Conservation (phyloP, 129 eudicot genomes). For the Rutidosis leptorrhynchoides region DNA sequence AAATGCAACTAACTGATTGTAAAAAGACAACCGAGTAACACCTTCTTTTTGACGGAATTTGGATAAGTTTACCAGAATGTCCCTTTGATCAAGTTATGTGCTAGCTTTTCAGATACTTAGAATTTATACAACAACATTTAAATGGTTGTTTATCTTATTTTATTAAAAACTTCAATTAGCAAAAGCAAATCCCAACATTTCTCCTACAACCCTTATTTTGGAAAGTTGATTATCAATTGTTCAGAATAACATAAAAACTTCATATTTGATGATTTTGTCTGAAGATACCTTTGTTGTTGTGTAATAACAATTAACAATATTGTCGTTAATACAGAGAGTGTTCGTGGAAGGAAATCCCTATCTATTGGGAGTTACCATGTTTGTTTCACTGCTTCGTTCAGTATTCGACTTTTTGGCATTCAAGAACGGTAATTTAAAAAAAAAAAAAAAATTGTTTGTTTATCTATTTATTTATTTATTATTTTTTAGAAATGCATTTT, state of each 20-base stretch:
- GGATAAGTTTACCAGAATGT: not conserved
- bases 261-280: not conserved
- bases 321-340: conserved; percentile 63
- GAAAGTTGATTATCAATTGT: not conserved
- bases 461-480: no score
- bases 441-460: not conserved
- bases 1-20: conserved; percentile 2
- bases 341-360: conserved; percentile 96
- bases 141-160: not conserved
- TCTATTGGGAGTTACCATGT: conserved; percentile 84
- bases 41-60: not conserved
- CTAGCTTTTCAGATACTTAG: not conserved
- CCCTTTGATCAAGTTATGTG: not conserved
- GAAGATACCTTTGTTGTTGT: not conserved
- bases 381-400: conserved; percentile 84
- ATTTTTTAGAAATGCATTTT: not conserved
- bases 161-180: not conserved
- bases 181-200: not conserved
- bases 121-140: not conserved
- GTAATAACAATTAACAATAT: conserved; percentile 4
- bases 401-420: conserved; percentile 95
- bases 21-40: not conserved
- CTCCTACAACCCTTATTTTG: not conserved
- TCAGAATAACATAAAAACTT: not conserved
- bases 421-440: conserved; percentile 73